Base-by-base conservation (phyloP, 306 rosid genomes). In the Herpetospermum pedunculosum region DNA sequence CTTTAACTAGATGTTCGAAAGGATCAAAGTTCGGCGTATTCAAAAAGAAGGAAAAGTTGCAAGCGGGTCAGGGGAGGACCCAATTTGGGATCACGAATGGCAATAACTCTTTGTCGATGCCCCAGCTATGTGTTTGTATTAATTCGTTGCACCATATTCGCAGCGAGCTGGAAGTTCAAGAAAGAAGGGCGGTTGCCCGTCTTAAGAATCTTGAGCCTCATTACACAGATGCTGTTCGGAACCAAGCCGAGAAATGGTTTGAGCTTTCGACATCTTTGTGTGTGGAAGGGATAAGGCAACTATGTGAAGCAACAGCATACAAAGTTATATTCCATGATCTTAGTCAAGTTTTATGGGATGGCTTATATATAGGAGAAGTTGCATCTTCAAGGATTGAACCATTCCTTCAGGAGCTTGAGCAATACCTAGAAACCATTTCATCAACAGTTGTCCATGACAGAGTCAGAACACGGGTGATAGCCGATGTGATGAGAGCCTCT, bases 1-100 rank as follows among this genome's bases (percentile, higher is more conserved):
- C 91, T 77, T 76, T 94, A 88, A 94, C 99, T 32, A 84, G 99
- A 80, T 94, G 99, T 80, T 89, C 96, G 19, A 80, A 89, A 30
- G 81, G 75, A 69, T 86, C 95, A 18, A 94, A 88, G 77, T 82
- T 85, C 49, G 88, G 96, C 28, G 95, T 88, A 65, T 91, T 94
- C 76, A 81, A 75, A 77, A 91, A 81, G 81, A 91, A 89, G 80
- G 98, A 89, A 37, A 89, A 80, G 84, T 59, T 85, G 57, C 89
- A 81, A 49, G 52, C 79, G 58, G 80, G 46, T 53, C 95, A 84
- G 55, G 85, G 86, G 80, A 85, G 86, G 83, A 73, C 83, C 15
- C 91, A 81, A 72, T 90, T 85, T 47, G 96, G 85, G 70, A 75
- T 83, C 62, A 72, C 87, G 70, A 83, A 79, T 30, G 87, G 82